phyloP scores from a whole-genome alignment of 805 yeast genomes.

The Saccharomycopsis sp. region DNA sequence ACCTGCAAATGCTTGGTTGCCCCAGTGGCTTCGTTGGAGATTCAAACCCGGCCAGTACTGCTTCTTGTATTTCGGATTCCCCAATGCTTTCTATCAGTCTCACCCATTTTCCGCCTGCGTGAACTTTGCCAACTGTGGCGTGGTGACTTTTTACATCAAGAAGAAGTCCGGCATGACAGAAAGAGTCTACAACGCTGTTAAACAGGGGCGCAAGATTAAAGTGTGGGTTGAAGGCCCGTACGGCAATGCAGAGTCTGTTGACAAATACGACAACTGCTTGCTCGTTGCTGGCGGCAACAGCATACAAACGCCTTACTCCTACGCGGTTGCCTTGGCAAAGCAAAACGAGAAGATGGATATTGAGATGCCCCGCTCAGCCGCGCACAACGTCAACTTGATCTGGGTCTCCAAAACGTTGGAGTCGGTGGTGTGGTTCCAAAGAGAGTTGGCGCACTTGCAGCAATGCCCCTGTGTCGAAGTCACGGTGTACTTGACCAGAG shows the following conservation, averaged over 20 bases:
- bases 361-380: slow-evolving; percentile 21
- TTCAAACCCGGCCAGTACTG: slow-evolving; percentile 49
- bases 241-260: slow-evolving; percentile 37
- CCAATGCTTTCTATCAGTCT: slow-evolving; percentile 52
- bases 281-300: slow-evolving; percentile 46
- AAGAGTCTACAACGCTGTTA: slow-evolving; percentile 30
- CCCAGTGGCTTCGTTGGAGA: slow-evolving; percentile 30
- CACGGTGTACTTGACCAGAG: background rate
- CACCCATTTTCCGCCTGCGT: slow-evolving; percentile 52
- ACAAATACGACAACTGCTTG: slow-evolving; percentile 31
- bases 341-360: slow-evolving; percentile 4
- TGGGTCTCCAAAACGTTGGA: slow-evolving; percentile 55
- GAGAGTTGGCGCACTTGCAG: slow-evolving; percentile 36
- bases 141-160: slow-evolving; percentile 36
- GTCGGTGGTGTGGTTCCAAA: slow-evolving; percentile 40
- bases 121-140: slow-evolving; percentile 30
- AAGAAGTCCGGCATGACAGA: slow-evolving; percentile 51
- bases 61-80: slow-evolving; percentile 46
- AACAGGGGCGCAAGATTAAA: slow-evolving; percentile 27
- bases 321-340: slow-evolving; percentile 28
- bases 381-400: slow-evolving; percentile 34
- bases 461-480: no score
- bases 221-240: slow-evolving; percentile 55
- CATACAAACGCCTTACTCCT: slow-evolving; percentile 40
- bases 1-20: background rate